Base-by-base conservation (phyloP, 1,139 yeast genomes). In the Blastobotrys petasosporus region DNA sequence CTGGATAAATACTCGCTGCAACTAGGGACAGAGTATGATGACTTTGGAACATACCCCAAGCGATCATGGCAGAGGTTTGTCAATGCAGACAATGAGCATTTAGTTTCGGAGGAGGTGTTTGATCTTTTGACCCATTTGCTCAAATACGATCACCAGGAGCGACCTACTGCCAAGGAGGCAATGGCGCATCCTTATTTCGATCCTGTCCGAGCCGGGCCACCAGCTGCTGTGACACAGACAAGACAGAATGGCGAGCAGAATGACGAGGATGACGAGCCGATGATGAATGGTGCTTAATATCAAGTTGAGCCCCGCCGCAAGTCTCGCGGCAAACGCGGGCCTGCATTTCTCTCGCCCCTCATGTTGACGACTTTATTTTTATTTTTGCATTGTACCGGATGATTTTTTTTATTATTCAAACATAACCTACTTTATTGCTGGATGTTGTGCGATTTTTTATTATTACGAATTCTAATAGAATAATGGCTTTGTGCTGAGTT, bases 151-250 rank as follows among this genome's bases (percentile, higher is more conserved):
- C 97, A 90, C 61, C 94, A 85, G 61, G 59, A 84, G 63, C 77
- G 97, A 61, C 73, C 88, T 47, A 88, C 97, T 7, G 96, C 97
- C 3, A 77, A 76, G 63, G 97, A 90, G 65, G 96, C 97, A 11
- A 82, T 90, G 94, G 79, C 69, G 8, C 97, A 90, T 66, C 76
- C 82, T 2, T 85, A 79, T 56, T 82, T 82, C 60, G 62, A 57
- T 38, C 59, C 62, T 6, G 60, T 65, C n/a, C 48, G 59, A 8
- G 43, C 40, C 25, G 44, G 44, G n/a, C 44, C 45, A 11, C 37
- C 37, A 11, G 16, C 41, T 3, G 36, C 33, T 3, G 38, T 39
- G 10, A 42, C 36, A 7, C 37, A 31, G 13, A 36, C 29, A 10
- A n/a, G 3, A 10, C 41, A 38, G 28, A 28, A 12, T 6, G 41